A percentile compares a stretch with the other conserved stretches of the same genome.
These are phyloP conservation scores for Apiospora marii DNA, from an alignment of 2,329 filamentous ascomycete species.

Conservation along the genomic window DNA sequence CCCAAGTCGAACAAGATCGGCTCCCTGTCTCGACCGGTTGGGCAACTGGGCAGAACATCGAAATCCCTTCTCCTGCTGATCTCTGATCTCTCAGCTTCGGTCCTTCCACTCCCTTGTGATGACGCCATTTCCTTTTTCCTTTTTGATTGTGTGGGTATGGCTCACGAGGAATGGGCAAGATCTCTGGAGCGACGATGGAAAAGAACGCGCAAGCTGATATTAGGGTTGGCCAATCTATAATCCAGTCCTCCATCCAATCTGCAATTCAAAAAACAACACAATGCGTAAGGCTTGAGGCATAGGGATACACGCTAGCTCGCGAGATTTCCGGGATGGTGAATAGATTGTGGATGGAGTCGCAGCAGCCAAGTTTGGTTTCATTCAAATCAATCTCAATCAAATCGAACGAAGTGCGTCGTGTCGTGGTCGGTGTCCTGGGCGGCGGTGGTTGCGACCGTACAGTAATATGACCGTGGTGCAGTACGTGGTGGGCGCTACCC, in stretches of 20 bases:
- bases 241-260: neutral
- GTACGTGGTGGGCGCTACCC: neutral
- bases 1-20: neutral
- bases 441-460: neutral
- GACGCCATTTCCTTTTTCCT: neutral
- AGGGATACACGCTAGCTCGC: neutral
- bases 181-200: neutral
- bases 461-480: neutral
- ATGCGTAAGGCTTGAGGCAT: neutral
- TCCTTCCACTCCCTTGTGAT: neutral
- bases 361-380: neutral
- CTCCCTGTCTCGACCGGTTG: neutral
- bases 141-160: neutral
- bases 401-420: neutral
- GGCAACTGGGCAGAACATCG: conserved; percentile 7
- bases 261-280: neutral
- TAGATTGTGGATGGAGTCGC: conserved; percentile 15
- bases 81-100: neutral
- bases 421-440: neutral
- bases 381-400: conserved; percentile 1
- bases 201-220: conserved; percentile 11
- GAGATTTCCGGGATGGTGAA: neutral
- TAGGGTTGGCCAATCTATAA: neutral
- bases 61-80: conserved; percentile 1
- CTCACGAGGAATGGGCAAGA: neutral